Evolutionary conservation across 305 asterid species (phyloP).

Genomic region (Fraxinus latifolia): DNA sequence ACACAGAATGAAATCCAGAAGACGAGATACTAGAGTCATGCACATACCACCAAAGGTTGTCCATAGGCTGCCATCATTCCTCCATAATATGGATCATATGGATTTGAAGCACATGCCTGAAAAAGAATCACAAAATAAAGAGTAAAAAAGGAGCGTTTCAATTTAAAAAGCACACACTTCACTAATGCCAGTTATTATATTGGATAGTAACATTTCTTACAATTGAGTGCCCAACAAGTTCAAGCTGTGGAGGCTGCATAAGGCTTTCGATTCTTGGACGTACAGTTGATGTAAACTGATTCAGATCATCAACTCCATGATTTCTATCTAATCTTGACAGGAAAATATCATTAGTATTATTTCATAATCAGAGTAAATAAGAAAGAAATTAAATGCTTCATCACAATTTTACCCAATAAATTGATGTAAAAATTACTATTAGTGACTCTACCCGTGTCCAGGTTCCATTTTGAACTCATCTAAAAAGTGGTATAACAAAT

Average conservation of each 20-base stretch:
- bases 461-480: background rate
- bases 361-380: background rate
- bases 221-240: constrained; percentile 62
- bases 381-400: background rate
- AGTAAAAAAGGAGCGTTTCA: background rate
- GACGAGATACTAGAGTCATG: background rate
- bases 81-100: constrained; percentile 57
- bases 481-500: background rate
- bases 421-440: background rate
- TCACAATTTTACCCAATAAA: background rate
- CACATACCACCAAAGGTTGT: constrained; percentile 73
- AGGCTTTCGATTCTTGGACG: constrained; percentile 43
- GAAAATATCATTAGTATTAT: constrained; percentile 19
- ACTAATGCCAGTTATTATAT: background rate
- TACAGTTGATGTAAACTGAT: constrained; percentile 39
- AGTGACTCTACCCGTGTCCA: background rate
- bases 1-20: background rate
- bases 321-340: constrained; percentile 43
- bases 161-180: constrained; percentile 9
- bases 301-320: constrained; percentile 28
- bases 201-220: constrained; percentile 38
- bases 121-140: constrained; percentile 1
- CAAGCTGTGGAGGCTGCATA: constrained; percentile 50
- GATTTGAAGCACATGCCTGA: constrained; percentile 59
- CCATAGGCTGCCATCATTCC: constrained; percentile 71